A percentile compares a stretch with the other conserved stretches of the same genome.
phyloP scores from a whole-genome alignment of 2,329 filamentous ascomycete genomes.

The Apiospora pterosperma region DNA sequence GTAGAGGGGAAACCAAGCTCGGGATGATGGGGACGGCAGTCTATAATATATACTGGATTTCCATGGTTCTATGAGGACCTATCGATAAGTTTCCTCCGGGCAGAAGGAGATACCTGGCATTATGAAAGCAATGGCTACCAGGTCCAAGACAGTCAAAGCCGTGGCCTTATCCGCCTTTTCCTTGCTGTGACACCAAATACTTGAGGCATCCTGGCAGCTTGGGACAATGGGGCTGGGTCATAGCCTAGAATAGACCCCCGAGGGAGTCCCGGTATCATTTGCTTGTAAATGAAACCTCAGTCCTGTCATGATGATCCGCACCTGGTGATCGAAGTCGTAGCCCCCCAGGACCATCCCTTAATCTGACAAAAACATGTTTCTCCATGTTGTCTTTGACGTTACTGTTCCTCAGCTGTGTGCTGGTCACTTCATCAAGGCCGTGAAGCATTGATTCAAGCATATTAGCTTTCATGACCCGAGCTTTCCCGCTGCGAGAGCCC shows the following conservation, averaged over 20 bases:
- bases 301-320: background rate
- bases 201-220: no score
- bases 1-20: background rate
- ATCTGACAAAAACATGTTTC: background rate
- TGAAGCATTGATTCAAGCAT: background rate
- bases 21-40: background rate
- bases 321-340: background rate
- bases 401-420: background rate
- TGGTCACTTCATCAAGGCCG: background rate
- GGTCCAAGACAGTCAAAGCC: no score
- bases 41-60: background rate
- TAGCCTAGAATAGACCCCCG: no score
- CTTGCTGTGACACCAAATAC: no score
- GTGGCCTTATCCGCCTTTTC: no score
- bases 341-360: background rate
- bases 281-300: no score
- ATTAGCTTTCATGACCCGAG: background rate
- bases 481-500: background rate
- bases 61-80: no score
- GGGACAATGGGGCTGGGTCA: no score
- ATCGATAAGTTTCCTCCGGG: no score
- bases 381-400: background rate
- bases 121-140: no score
- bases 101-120: no score
- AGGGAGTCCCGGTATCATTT: no score